phyloP scores from a whole-genome alignment of 202 grass and related monocot genomes.

The Schoenoplectus tabernaemontani region DNA sequence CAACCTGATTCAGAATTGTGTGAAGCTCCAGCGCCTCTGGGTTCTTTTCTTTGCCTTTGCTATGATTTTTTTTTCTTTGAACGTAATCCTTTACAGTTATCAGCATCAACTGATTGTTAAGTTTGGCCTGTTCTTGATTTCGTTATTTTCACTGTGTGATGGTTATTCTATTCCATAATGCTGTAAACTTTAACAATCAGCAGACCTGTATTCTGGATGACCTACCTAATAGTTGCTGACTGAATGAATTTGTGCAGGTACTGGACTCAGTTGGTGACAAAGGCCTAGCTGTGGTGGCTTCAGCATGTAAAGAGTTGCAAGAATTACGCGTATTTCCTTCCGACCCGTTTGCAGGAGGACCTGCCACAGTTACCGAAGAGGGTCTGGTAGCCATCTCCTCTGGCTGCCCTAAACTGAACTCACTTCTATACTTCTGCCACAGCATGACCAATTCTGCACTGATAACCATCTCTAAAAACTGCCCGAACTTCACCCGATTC shows the following conservation, averaged over 20 bases:
- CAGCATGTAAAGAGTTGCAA: conserved; percentile 76
- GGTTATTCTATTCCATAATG: neutral
- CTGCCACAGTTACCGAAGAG: conserved; percentile 71
- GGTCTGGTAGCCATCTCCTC: conserved; percentile 83
- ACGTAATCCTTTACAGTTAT: neutral
- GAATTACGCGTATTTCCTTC: conserved; percentile 97
- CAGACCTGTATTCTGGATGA: neutral
- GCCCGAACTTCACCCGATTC: conserved; percentile 86
- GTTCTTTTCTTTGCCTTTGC: conserved; percentile 25
- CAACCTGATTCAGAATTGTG: conserved; percentile 66
- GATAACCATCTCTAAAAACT: conserved; percentile 66
- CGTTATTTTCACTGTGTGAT: neutral
- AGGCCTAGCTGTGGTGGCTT: conserved; percentile 77
- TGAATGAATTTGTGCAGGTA: conserved; percentile 36
- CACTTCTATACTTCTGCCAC: conserved; percentile 84
- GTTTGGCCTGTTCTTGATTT: neutral
- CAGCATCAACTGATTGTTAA: neutral
- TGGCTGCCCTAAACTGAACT: conserved; percentile 73
- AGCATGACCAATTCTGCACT: conserved; percentile 97
- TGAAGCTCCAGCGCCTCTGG: conserved; percentile 84
- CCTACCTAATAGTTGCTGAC: neutral
- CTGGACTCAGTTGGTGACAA: conserved; percentile 90
- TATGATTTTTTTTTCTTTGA: neutral
- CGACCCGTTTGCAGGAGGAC: conserved; percentile 44
- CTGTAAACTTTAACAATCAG: neutral